A percentile compares a stretch with the other conserved stretches of the same genome.
Evolutionary conservation across 805 yeast genomes (phyloP).

Genomic region (Wickerhamiella domercqiae): DNA sequence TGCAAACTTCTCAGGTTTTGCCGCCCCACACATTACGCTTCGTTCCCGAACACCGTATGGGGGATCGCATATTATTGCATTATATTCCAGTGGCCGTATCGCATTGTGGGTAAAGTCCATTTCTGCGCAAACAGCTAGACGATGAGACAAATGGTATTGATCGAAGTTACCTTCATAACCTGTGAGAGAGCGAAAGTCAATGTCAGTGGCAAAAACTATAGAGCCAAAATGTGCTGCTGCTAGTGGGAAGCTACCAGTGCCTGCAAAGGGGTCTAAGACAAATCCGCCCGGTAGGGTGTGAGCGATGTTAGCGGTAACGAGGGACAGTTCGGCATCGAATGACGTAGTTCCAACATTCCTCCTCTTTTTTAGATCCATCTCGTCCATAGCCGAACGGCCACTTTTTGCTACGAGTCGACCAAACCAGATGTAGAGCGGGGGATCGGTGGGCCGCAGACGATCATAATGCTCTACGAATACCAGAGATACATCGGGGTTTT

Average conservation of each 20-base stretch:
- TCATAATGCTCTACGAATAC: slow-evolving; percentile 62
- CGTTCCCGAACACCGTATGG: slow-evolving; percentile 98
- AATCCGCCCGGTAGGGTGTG: slow-evolving; percentile 50
- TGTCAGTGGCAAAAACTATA: slow-evolving; percentile 70
- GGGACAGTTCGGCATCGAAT: slow-evolving; percentile 83
- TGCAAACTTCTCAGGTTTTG: slow-evolving; percentile 42
- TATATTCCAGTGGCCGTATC: slow-evolving; percentile 43
- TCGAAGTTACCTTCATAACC: slow-evolving; percentile 63
- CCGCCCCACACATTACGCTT: slow-evolving; percentile 79
- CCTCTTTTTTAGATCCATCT: slow-evolving; percentile 65
- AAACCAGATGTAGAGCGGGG: slow-evolving; percentile 49
- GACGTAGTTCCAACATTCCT: slow-evolving; percentile 91
- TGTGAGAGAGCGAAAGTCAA: slow-evolving; percentile 63
- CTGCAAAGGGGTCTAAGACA: slow-evolving; percentile 89
- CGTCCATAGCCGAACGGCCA: slow-evolving; percentile 49
- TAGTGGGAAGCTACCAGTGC: slow-evolving; percentile 86
- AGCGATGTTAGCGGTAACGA: slow-evolving; percentile 77
- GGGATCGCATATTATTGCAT: slow-evolving; percentile 86
- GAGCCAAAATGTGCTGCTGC: slow-evolving; percentile 83
- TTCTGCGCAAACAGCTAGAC: slow-evolving; percentile 60
- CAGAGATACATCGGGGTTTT: slow-evolving; percentile 55
- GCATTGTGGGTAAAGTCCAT: slow-evolving; percentile 95
- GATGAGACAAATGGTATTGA: slow-evolving; percentile 45
- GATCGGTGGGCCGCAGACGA: slow-evolving; percentile 27
- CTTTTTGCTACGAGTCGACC: slow-evolving; percentile 66